These are phyloP conservation scores for Paramecium octaurelia DNA, from an alignment of 73 alveolate species.

Conservation along the genomic window DNA sequence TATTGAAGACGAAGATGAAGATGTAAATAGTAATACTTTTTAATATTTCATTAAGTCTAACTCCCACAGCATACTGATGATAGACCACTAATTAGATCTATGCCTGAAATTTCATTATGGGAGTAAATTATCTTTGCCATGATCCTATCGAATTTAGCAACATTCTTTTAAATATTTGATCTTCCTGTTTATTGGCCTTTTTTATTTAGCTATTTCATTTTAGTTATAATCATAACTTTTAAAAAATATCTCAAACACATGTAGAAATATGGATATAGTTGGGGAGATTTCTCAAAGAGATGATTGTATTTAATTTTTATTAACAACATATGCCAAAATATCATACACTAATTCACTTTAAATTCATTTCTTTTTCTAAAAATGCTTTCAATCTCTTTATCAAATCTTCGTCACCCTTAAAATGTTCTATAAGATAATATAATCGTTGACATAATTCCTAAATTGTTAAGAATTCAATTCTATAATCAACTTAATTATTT, in stretches of 20 bases:
- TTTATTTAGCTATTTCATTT: not conserved
- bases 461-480: not conserved
- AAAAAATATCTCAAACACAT: conserved; percentile 29
- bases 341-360: not conserved
- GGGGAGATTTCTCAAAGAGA: conserved; percentile 32
- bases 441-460: not conserved
- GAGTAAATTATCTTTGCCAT: not conserved
- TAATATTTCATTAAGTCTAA: not conserved
- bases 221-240: conserved; percentile 3
- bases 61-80: conserved; percentile 40
- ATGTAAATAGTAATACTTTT: not conserved
- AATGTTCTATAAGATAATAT: not conserved
- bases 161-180: conserved; percentile 5
- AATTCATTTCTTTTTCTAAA: not conserved
- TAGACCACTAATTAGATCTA: conserved; percentile 29
- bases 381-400: not conserved
- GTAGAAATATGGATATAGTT: conserved; percentile 31
- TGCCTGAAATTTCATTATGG: conserved; percentile 32
- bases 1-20: conserved; percentile 37
- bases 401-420: not conserved
- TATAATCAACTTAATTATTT: not conserved
- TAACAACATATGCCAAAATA: not conserved
- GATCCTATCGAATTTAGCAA: not conserved
- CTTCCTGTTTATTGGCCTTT: conserved; percentile 53
- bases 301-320: not conserved